phyloP scores from a whole-genome alignment of 805 yeast species.

The Wickerhamomyces canadensis region DNA sequence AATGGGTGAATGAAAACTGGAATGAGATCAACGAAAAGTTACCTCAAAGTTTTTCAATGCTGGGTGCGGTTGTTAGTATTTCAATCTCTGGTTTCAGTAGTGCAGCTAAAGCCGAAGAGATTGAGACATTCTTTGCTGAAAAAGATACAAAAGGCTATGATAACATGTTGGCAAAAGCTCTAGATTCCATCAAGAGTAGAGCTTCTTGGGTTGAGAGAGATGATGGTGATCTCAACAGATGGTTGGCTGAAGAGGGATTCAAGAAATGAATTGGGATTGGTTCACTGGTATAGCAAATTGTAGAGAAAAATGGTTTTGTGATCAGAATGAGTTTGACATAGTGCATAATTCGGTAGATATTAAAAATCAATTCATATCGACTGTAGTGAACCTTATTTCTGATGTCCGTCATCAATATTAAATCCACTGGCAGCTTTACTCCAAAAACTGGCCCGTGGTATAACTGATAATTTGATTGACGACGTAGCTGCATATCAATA shows the following conservation, averaged over 20 bases:
- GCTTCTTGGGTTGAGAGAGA: constrained; percentile 57
- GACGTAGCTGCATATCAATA: too few relatives aligned
- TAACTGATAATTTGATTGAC: too few relatives aligned
- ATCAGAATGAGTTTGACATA: too few relatives aligned
- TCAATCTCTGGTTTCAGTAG: constrained; percentile 59
- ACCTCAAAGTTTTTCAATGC: constrained; percentile 82
- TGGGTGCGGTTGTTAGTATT: constrained; percentile 65
- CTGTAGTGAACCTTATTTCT: too few relatives aligned
- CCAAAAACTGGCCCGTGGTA: too few relatives aligned
- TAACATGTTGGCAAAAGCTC: constrained; percentile 58
- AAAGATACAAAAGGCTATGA: constrained; percentile 60
- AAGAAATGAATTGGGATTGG: too few relatives aligned
- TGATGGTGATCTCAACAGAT: constrained; percentile 37
- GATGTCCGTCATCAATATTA: too few relatives aligned
- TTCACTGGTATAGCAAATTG: too few relatives aligned
- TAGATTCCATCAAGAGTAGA: constrained; percentile 54
- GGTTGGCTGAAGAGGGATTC: constrained; percentile 38
- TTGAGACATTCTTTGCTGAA: constrained; percentile 42
- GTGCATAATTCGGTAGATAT: too few relatives aligned
- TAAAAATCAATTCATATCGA: too few relatives aligned
- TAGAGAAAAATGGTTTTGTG: too few relatives aligned
- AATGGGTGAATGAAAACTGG: constrained; percentile 76
- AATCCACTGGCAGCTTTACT: too few relatives aligned
- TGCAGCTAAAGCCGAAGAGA: constrained; percentile 43
- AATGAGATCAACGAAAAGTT: constrained; percentile 55